phyloP scores from a whole-genome alignment of 2,329 filamentous ascomycete genomes.

The Penicillium sp. region DNA sequence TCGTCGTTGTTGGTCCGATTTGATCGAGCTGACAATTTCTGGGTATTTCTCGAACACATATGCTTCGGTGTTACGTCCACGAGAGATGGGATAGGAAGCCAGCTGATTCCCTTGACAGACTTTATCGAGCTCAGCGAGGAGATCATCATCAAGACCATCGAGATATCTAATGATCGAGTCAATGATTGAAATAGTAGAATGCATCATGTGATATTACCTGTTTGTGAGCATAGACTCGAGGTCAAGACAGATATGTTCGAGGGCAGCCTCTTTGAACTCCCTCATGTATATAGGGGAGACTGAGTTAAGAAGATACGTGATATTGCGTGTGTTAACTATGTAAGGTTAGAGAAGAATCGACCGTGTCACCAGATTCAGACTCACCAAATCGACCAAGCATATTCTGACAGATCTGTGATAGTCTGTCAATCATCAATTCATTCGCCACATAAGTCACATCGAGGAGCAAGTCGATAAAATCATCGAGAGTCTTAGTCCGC shows the following conservation, averaged over 20 bases:
- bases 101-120: constrained; percentile 81
- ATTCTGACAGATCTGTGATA: constrained; percentile 86
- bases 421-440: constrained; percentile 88
- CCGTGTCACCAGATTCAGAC: background rate
- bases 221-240: constrained; percentile 92
- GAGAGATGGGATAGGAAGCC: constrained; percentile 71
- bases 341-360: background rate
- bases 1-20: constrained; percentile 57
- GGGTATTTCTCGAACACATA: constrained; percentile 48
- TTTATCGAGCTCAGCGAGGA: constrained; percentile 77
- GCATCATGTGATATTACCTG: constrained; percentile 42
- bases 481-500: constrained; percentile 69
- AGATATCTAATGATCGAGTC: constrained; percentile 56
- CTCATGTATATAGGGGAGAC: constrained; percentile 80
- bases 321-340: constrained; percentile 72
- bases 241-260: constrained; percentile 90
- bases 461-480: constrained; percentile 84
- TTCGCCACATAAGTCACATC: constrained; percentile 89
- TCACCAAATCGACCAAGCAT: constrained; percentile 72
- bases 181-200: constrained; percentile 1
- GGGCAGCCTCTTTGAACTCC: constrained; percentile 80
- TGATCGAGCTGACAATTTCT: constrained; percentile 40
- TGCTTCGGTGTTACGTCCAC: constrained; percentile 69
- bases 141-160: constrained; percentile 78
- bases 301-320: constrained; percentile 79